Percentiles rank a stretch among this genome's conserved stretches.
Evolutionary conservation across 2,329 filamentous ascomycete species (phyloP).

Genomic region (Fusarium tanahbumbuense): DNA sequence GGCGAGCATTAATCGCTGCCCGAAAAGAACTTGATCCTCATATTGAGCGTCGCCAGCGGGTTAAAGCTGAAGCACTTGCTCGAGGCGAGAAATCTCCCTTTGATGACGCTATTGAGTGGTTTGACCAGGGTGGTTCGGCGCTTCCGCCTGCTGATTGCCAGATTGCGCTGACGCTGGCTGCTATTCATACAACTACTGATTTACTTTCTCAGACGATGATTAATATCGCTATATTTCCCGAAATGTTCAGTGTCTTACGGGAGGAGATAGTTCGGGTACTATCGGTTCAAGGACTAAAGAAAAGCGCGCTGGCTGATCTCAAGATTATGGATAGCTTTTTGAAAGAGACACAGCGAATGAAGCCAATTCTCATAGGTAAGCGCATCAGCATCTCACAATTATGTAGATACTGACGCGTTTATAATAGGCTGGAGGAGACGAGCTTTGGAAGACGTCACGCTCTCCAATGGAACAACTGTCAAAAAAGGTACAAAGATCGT

Average conservation of each 20-base stretch:
- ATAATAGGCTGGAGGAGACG: background rate
- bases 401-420: background rate
- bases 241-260: conserved; percentile 53
- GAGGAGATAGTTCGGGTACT: conserved; percentile 52
- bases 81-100: background rate
- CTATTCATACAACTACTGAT: conserved; percentile 65
- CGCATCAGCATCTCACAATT: accelerated
- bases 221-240: conserved; percentile 54
- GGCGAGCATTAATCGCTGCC: conserved; percentile 35
- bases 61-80: conserved; percentile 43
- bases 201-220: conserved; percentile 32
- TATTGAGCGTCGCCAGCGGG: conserved; percentile 38
- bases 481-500: conserved; percentile 6
- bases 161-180: conserved; percentile 55
- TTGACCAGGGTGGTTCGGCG: conserved; percentile 56
- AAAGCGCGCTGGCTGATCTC: conserved; percentile 56
- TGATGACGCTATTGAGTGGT: conserved; percentile 65
- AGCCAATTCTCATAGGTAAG: conserved; percentile 53
- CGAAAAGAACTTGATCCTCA: conserved; percentile 40
- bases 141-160: conserved; percentile 31
- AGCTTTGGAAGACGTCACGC: background rate
- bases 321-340: conserved; percentile 62
- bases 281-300: conserved; percentile 53
- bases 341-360: conserved; percentile 62
- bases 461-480: conserved; percentile 3